Evolutionary conservation across 148 eudicot species (phyloP), one percentile per base, ranked within the genome.

Genomic region (Heliosperma pusillum): DNA sequence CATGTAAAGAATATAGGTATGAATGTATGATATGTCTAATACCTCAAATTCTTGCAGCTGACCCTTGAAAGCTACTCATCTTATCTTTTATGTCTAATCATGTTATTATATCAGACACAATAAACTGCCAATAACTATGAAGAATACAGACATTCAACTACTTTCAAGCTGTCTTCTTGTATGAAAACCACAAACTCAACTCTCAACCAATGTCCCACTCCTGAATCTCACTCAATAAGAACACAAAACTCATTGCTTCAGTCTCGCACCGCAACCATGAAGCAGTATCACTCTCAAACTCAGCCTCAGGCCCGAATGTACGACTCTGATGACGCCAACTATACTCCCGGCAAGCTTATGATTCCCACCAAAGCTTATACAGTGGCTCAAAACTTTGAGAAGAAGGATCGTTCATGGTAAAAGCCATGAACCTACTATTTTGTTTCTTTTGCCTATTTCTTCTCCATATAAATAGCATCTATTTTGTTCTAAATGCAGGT

Each of bases 321-420:
- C 65, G 84, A 78, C 70, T 69, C 61, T 20, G 74, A 78, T 24
- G 78, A 80, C 42, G 19, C 59, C 20, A 19, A 66, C 67, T 64
- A 78, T 33, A 61, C 80, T 65, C 61, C 75, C 5, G 78, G 60
- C 30, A 69, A 76, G n/a, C 27, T 69, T 20, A 27, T 85, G 27
- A 69, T 81, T 77, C 82, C 95, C 20, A 69, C 73, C 40, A 59
- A 40, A 50, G 47, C 74, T 42, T 69, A 70, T 27, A 70, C 72
- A 17, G 66, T 69, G 21, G 82, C 77, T 33, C 79, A 77, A 27
- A 81, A 77, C 76, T 79, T 85, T 42, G 84, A 85, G 76, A 87
- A 85, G 81, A 84, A 77, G 53, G 90, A 84, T 36, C 52, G 81
- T 52, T 83, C 92, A 76, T 88, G 92, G 90, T 86, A 84, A 56